phyloP scores from a whole-genome alignment of 129 eudicot species.

The Heracleum sosnowskyi region DNA sequence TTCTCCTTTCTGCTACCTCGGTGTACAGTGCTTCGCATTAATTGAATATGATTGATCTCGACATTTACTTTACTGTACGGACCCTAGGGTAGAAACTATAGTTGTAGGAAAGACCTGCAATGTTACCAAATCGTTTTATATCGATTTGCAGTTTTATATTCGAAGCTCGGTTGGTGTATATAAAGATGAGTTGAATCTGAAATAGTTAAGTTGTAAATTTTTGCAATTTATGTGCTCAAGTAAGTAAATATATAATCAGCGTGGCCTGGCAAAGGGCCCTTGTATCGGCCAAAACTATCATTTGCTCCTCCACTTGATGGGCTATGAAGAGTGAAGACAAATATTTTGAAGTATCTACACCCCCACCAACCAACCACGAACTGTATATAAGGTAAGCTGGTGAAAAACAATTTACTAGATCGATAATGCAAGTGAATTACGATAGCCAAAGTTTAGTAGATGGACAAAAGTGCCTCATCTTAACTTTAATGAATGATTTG shows the following conservation, averaged over 20 bases:
- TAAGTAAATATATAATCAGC: not conserved
- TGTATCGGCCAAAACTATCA: not conserved
- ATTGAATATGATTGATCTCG: not conserved
- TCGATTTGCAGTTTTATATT: too few species aligned
- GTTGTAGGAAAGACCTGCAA: not conserved
- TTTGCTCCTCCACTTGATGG: conserved; percentile 2
- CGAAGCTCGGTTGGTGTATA: too few species aligned
- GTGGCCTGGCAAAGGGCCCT: conserved; percentile 8
- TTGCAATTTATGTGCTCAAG: not conserved
- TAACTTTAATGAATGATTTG: conserved; percentile 33
- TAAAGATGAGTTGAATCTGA: too few species aligned
- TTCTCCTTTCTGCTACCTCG: not conserved
- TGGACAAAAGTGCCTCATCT: not conserved
- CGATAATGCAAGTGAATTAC: not conserved
- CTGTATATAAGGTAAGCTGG: not conserved
- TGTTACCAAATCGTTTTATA: too few species aligned
- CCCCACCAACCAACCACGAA: conserved; percentile 4
- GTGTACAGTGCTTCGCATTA: not conserved
- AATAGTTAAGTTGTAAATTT: too few species aligned
- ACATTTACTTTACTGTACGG: too few species aligned
- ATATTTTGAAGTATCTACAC: not conserved
- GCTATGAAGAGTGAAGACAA: not conserved
- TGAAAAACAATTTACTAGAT: not conserved
- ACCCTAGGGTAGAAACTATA: too few species aligned
- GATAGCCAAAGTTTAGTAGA: too few species aligned